Conservation (phyloP, 768 basidiomycete genomes). For the Termitomyces titanicus region DNA sequence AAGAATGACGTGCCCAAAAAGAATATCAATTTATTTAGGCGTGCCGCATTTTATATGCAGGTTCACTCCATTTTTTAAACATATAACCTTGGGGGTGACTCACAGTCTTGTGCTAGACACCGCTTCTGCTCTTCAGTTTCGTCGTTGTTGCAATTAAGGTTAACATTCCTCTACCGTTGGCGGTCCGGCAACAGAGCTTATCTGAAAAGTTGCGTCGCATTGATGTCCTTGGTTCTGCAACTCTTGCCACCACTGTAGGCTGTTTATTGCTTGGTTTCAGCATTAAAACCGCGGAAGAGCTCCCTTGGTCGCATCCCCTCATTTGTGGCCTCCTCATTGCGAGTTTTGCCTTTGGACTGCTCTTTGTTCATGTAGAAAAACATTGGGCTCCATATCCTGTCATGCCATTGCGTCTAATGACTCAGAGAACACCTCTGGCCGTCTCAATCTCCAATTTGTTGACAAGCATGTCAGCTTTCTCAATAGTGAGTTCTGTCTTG, state of each 20-base stretch:
- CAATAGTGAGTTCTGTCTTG: constrained; percentile 49
- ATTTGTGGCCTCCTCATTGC: constrained; percentile 62
- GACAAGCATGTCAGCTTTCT: constrained; percentile 74
- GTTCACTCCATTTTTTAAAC: constrained; percentile 33
- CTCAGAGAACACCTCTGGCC: constrained; percentile 75
- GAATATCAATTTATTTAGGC: constrained; percentile 43
- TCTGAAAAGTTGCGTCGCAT: constrained; percentile 71
- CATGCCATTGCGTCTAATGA: constrained; percentile 81
- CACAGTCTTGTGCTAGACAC: constrained; percentile 49
- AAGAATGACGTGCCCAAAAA: constrained; percentile 1
- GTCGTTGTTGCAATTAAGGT: constrained; percentile 72
- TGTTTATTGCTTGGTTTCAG: constrained; percentile 73
- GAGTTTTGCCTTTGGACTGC: constrained; percentile 48
- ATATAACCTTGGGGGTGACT: background rate
- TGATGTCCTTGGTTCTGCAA: constrained; percentile 81
- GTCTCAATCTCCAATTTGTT: constrained; percentile 80
- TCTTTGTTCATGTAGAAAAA: constrained; percentile 80
- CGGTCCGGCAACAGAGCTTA: constrained; percentile 54
- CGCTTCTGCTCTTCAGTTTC: constrained; percentile 70
- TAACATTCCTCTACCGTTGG: constrained; percentile 70
- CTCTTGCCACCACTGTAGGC: constrained; percentile 69
- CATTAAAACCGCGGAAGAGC: constrained; percentile 73
- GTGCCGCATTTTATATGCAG: constrained; percentile 83
- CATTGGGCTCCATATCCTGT: constrained; percentile 80
- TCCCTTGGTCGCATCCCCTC: constrained; percentile 70